Evolutionary conservation across 345 rosid genomes (phyloP), one percentile per base, ranked within the genome.

Genomic region (Eucalyptus polyanthemos): DNA sequence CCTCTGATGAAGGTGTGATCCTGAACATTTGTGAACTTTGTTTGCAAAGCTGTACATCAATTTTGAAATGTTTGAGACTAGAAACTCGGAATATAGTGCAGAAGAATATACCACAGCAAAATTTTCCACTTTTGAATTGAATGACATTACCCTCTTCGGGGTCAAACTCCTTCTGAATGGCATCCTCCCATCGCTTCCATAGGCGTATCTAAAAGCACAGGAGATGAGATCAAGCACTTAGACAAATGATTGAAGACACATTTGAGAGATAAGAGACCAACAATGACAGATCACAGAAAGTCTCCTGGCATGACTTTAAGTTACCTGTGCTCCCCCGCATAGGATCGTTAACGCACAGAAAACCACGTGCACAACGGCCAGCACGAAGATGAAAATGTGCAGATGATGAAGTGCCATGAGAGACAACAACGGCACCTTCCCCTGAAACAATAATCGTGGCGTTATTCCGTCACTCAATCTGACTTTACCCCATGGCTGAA

Each of bases 111-210:
- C 45, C 25, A 6, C 81, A 6, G 81, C 81, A 72, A 72, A 37
- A 72, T 10, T 19, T 72, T 37, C 81, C 27, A 16, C 81, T 21
- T 72, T 37, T 4, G 8, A 19, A 34, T 72, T 21, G 25, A 72
- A 72, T 22, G 14, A 9, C 45, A 67, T 88, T 93, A 95, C 99
- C 93, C 8, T 93, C 34, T 69, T 95, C 94, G 13, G 96, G 76
- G 89, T 95, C 94, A 89, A 31, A 87, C 53, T 89, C 89, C 65
- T 93, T 91, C 44, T 90, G 88, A 56, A 93, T 93, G 11, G 91
- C 87, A 88, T 94, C 95, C 91, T 97, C 99, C 99, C 98, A 96
- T 62, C 45, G 89, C 90, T 95, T 95, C 99, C 99, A 97, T 80
- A 94, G 96, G 45, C 93, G 94, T 62, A 96, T 95, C 99, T 97